Conservation (phyloP, 2,329 filamentous ascomycete genomes). For the Rosellinia necatrix region DNA sequence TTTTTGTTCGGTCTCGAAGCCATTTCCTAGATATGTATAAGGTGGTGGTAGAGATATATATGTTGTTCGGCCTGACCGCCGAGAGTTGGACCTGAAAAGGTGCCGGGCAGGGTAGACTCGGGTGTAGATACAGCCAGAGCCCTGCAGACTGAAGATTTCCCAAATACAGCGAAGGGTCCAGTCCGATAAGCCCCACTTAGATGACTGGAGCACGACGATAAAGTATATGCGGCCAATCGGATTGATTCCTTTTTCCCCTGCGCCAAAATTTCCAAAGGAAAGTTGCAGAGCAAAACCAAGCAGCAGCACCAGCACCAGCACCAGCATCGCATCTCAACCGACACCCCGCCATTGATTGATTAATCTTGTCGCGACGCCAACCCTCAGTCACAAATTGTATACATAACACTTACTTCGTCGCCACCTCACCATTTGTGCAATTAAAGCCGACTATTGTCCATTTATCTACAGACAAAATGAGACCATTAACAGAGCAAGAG, state of each 20-base stretch:
- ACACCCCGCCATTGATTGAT: conserved; percentile 29
- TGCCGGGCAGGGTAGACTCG: neutral
- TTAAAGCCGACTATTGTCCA: neutral
- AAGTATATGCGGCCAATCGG: conserved; percentile 28
- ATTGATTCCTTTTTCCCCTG: conserved; percentile 30
- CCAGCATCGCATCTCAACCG: too few relatives aligned
- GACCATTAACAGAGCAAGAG: conserved; percentile 71
- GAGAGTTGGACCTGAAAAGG: neutral
- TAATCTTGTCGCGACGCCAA: conserved; percentile 10
- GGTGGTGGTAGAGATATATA: conserved; percentile 2
- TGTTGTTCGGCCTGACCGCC: neutral
- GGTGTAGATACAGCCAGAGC: conserved; percentile 7
- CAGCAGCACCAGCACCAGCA: too few relatives aligned
- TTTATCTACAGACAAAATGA: conserved; percentile 26
- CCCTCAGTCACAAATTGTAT: neutral
- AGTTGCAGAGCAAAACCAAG: conserved; percentile 19
- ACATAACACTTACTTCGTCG: neutral
- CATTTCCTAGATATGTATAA: conserved; percentile 44
- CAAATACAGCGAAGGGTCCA: conserved; percentile 21
- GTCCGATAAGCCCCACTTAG: conserved; percentile 21
- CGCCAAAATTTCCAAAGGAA: conserved; percentile 36
- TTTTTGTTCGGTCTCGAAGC: conserved; percentile 57
- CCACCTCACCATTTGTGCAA: neutral
- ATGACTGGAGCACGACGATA: conserved; percentile 11
- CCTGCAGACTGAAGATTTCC: conserved; percentile 23